These are phyloP conservation scores for Cymodocea nodosa DNA, from an alignment of 116 monocot genomes.

Conservation along the genomic window DNA sequence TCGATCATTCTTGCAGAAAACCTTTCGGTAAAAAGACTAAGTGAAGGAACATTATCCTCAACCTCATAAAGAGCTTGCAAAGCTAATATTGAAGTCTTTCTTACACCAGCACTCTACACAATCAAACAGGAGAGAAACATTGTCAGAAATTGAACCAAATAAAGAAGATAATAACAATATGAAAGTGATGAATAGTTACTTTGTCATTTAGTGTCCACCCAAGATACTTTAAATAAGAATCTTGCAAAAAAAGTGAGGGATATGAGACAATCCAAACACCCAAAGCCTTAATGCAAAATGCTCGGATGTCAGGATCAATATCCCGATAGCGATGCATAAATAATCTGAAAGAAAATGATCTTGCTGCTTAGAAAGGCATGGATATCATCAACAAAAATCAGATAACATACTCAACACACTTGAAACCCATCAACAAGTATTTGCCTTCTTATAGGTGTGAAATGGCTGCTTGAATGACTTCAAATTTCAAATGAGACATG, in stretches of 20 bases:
- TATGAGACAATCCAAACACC: constrained; percentile 88
- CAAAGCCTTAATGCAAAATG: constrained; percentile 80
- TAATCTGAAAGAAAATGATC: constrained; percentile 35
- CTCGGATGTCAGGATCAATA: constrained; percentile 84
- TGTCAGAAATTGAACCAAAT: background rate
- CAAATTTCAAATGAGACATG: background rate
- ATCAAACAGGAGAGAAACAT: constrained; percentile 7
- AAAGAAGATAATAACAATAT: background rate
- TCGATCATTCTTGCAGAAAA: constrained; percentile 94
- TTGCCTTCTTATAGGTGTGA: background rate
- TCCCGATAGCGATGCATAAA: constrained; percentile 98
- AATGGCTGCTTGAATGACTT: too few relatives aligned
- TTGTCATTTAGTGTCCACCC: constrained; percentile 99
- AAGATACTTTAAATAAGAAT: constrained; percentile 92
- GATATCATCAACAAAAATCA: constrained; percentile 1
- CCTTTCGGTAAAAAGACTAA: constrained; percentile 93
- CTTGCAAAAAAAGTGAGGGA: constrained; percentile 94
- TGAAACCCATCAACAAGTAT: background rate
- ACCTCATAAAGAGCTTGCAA: constrained; percentile 83
- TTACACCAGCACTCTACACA: constrained; percentile 73
- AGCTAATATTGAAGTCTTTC: constrained; percentile 79
- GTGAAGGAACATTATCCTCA: constrained; percentile 90
- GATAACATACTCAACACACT: background rate
- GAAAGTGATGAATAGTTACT: background rate
- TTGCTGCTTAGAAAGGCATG: background rate